These are phyloP conservation scores for Pseudopyricularia cyperi DNA, from an alignment of 2,329 filamentous ascomycete species.

Conservation along the genomic window DNA sequence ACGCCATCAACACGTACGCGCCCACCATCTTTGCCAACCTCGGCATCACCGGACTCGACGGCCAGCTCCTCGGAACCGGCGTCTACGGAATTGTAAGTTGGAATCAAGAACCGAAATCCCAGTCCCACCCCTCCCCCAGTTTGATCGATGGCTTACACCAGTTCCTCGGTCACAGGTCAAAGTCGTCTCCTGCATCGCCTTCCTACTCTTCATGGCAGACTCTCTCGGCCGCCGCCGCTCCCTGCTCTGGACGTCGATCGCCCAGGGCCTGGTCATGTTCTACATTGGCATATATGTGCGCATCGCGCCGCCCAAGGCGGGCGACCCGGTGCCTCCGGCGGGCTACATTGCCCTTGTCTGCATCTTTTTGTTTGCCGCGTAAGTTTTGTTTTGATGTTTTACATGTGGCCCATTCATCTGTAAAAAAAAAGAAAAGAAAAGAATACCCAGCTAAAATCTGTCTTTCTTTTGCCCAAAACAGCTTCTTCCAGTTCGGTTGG, in stretches of 20 bases:
- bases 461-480: conserved; percentile 2
- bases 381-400: background rate
- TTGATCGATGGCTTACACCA: background rate
- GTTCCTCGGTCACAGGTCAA: conserved; percentile 26
- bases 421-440: background rate
- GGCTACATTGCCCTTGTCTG: conserved; percentile 53
- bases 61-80: conserved; percentile 47
- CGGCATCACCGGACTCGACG: conserved; percentile 43
- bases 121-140: no score
- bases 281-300: conserved; percentile 55
- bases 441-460: background rate
- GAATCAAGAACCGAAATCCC: background rate
- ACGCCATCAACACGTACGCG: conserved; percentile 52
- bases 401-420: no score
- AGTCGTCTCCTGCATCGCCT: conserved; percentile 41
- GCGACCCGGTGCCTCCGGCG: conserved; percentile 24
- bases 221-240: conserved; percentile 42
- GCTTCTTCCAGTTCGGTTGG: conserved; percentile 46
- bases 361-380: conserved; percentile 48
- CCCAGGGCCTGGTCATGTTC: conserved; percentile 47
- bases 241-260: conserved; percentile 48
- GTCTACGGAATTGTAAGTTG: conserved; percentile 19
- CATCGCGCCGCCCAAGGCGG: conserved; percentile 36
- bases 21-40: conserved; percentile 53
- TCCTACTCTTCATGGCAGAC: conserved; percentile 48